Conservation (phyloP, 352 stramenopile genomes). For the Elongisporangium anandrum region DNA sequence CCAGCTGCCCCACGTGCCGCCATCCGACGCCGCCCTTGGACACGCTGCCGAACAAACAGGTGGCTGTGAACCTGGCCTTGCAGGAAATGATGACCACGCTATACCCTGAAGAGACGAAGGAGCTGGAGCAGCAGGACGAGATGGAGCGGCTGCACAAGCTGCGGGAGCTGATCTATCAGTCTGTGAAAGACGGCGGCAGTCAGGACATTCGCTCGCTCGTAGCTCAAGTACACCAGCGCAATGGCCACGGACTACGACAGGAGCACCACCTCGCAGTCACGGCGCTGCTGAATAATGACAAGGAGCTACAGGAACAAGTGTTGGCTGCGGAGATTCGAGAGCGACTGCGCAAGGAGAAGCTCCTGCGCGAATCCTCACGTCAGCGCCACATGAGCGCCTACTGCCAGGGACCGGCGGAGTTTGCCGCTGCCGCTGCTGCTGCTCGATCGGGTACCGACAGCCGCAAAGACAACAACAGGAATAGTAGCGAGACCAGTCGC, state of each 20-base stretch:
- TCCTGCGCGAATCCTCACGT: constrained; percentile 33
- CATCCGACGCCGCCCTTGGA: constrained; percentile 4
- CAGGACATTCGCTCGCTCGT: constrained; percentile 24
- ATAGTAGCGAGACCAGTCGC: background rate
- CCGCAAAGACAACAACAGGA: background rate
- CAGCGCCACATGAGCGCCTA: constrained; percentile 30
- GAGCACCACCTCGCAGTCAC: constrained; percentile 23
- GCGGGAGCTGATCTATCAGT: constrained; percentile 20
- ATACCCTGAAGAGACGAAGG: constrained; percentile 22
- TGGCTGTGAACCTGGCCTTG: constrained; percentile 29
- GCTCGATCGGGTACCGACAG: background rate
- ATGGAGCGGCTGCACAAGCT: constrained; percentile 22
- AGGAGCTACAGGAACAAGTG: constrained; percentile 31
- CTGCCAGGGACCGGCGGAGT: background rate
- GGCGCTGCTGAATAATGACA: constrained; percentile 25
- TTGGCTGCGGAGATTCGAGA: constrained; percentile 36
- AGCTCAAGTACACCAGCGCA: constrained; percentile 12
- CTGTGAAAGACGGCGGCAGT: constrained; percentile 12
- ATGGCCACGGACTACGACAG: constrained; percentile 4
- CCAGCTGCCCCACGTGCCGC: constrained; percentile 35
- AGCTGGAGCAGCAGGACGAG: constrained; percentile 23
- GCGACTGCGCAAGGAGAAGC: constrained; percentile 31
- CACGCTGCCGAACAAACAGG: background rate
- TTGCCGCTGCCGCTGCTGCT: background rate
- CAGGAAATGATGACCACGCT: constrained; percentile 24